Conservation (phyloP, 2,329 filamentous ascomycete genomes). For the Oidium heveae region DNA sequence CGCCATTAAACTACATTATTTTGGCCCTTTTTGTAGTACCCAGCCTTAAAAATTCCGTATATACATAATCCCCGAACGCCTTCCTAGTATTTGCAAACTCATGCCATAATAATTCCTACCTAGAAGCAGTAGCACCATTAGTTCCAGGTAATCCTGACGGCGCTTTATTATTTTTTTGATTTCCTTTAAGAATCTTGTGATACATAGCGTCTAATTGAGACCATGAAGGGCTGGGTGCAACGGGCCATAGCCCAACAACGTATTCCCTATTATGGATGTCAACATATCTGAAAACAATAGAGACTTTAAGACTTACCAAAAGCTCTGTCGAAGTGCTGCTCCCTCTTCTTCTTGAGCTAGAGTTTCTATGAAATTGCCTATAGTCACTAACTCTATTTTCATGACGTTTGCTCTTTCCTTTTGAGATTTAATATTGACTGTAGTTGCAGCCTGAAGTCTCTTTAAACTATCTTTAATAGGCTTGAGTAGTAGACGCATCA, state of each 20-base stretch:
- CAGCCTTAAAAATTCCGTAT: neutral
- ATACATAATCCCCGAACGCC: neutral
- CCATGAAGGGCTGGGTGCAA: constrained; percentile 9
- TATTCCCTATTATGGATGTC: constrained; percentile 11
- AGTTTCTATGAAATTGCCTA: constrained; percentile 34
- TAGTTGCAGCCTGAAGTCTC: constrained; percentile 32
- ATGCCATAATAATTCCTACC: neutral
- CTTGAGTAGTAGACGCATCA: constrained; percentile 23
- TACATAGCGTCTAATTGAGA: constrained; percentile 12
- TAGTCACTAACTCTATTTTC: constrained; percentile 31
- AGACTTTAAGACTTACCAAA: constrained; percentile 11
- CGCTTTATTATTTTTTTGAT: constrained; percentile 3
- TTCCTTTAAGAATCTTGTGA: constrained; percentile 8
- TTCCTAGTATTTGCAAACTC: neutral
- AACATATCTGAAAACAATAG: neutral
- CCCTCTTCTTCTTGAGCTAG: constrained; percentile 9
- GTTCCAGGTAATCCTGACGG: constrained; percentile 2
- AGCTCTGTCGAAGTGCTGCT: constrained; percentile 8
- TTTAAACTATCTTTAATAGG: constrained; percentile 35
- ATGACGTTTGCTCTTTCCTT: constrained; percentile 35
- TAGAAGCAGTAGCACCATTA: constrained; percentile 4
- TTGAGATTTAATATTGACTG: constrained; percentile 34
- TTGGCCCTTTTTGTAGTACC: neutral
- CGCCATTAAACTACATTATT: neutral
- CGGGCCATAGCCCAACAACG: constrained; percentile 14